phyloP scores from a whole-genome alignment of 163 green algal genomes.

The Trebouxia gelatinosa region DNA sequence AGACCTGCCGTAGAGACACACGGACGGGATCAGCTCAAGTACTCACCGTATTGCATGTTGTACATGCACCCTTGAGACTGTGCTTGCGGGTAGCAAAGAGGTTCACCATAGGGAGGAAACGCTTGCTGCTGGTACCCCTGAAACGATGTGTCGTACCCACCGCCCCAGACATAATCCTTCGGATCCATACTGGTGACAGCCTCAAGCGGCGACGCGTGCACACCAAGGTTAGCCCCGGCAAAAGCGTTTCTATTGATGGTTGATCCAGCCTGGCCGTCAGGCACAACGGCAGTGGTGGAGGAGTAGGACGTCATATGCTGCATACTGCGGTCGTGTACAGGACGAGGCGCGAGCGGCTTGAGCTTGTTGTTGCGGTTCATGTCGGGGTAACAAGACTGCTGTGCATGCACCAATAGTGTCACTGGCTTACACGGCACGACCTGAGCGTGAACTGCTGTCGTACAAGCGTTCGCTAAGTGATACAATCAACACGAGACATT shows the following conservation, averaged over 20 bases:
- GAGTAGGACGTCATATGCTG: too few relatives aligned
- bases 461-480: too few relatives aligned
- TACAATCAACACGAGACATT: too few relatives aligned
- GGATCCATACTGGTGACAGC: constrained; percentile 24
- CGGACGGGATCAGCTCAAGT: too few relatives aligned
- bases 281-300: too few relatives aligned
- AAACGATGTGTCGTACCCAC: background rate
- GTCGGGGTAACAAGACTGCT: too few relatives aligned
- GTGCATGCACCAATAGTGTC: too few relatives aligned
- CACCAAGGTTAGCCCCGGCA: background rate
- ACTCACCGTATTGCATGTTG: too few relatives aligned
- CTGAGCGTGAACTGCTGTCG: too few relatives aligned
- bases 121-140: background rate
- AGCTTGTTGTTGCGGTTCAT: constrained; percentile 26
- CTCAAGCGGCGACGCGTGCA: constrained; percentile 13
- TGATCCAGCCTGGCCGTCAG: background rate
- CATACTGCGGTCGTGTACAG: background rate
- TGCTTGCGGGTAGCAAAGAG: background rate
- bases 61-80: too few relatives aligned
- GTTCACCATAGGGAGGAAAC: background rate
- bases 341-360: constrained; percentile 14
- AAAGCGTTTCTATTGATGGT: constrained; percentile 16
- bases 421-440: too few relatives aligned
- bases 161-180: constrained; percentile 27
- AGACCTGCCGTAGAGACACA: too few relatives aligned